Conservation (phyloP, 306 rosid genomes). For the Vachellia pachyceras region DNA sequence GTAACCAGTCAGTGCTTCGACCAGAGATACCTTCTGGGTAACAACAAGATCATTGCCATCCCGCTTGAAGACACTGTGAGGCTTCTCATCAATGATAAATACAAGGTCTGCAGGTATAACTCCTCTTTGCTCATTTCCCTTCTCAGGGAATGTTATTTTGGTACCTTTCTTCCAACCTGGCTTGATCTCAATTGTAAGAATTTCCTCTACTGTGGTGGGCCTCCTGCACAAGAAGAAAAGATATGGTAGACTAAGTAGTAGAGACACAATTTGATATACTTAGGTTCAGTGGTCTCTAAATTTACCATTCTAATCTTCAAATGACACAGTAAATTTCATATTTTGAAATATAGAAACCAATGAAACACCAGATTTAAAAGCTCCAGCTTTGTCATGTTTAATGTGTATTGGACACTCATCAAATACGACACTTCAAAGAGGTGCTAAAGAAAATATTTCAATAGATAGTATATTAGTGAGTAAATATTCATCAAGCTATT, state of each 20-base stretch:
- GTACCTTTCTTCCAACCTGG: constrained; percentile 97
- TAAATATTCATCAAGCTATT: neutral
- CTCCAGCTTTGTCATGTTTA: neutral
- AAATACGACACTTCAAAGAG: neutral
- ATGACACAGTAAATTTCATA: neutral
- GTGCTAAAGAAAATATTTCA: neutral
- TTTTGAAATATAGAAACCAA: neutral
- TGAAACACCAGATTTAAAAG: neutral
- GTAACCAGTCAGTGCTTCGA: constrained; percentile 80
- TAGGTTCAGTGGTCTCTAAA: neutral
- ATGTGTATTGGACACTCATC: neutral
- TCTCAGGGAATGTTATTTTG: constrained; percentile 82
- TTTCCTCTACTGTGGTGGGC: constrained; percentile 68
- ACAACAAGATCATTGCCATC: constrained; percentile 80
- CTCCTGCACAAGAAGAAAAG: constrained; percentile 54
- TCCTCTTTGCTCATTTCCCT: constrained; percentile 77
- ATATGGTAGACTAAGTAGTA: constrained; percentile 17
- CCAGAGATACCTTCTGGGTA: constrained; percentile 73
- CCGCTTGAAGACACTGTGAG: constrained; percentile 75
- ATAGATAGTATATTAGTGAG: neutral
- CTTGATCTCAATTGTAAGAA: constrained; percentile 74
- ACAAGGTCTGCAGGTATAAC: constrained; percentile 78
- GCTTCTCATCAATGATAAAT: constrained; percentile 81
- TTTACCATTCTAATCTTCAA: neutral
- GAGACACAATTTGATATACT: neutral